phyloP scores from a whole-genome alignment of 1,284 basidiomycete genomes.

The Caloboletus firmus region DNA sequence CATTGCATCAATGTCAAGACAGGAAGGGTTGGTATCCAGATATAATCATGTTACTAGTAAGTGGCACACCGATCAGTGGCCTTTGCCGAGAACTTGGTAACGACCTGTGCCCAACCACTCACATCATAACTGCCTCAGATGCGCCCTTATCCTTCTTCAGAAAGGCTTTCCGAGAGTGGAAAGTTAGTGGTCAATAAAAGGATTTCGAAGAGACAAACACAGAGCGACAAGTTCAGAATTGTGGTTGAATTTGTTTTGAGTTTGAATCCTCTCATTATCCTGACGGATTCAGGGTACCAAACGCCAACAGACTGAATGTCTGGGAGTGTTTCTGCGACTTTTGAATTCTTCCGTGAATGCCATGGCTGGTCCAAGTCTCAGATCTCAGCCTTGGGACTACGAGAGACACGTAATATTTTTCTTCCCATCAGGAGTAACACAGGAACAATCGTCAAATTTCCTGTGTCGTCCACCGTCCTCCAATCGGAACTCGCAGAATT shows the following conservation, averaged over 20 bases:
- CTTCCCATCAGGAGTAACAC: background rate
- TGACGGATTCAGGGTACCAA: background rate
- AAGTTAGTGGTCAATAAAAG: background rate
- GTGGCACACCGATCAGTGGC: no score
- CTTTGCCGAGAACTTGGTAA: background rate
- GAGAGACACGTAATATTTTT: background rate
- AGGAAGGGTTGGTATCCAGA: background rate
- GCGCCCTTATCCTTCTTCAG: background rate
- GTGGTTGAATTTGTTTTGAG: background rate
- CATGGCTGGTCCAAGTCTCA: no score
- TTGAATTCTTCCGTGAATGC: background rate
- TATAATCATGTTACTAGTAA: no score
- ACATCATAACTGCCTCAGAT: no score
- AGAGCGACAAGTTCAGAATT: no score
- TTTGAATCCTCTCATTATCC: background rate
- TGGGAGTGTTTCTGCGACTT: conserved; percentile 11
- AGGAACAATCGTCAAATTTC: background rate
- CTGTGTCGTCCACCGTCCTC: background rate
- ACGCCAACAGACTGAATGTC: no score
- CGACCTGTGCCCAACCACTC: no score
- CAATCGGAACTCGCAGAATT: background rate
- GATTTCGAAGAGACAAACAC: background rate
- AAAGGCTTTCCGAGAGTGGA: background rate
- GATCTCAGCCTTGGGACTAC: background rate
- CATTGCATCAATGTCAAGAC: background rate